These are phyloP conservation scores for Colletotrichum sp. DNA, from an alignment of 2,329 filamentous ascomycete species.

Conservation along the genomic window DNA sequence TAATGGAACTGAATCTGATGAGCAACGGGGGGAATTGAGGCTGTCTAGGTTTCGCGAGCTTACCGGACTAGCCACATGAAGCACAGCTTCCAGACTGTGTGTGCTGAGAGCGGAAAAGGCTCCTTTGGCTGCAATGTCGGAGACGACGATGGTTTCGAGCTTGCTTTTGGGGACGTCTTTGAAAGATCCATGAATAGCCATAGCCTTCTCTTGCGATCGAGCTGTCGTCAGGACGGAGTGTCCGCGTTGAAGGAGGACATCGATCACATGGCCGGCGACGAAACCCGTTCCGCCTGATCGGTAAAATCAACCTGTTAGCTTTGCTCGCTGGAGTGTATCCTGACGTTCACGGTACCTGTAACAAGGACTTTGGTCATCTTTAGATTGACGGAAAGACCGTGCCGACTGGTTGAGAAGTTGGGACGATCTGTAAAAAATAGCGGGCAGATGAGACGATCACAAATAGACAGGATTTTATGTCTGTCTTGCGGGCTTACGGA, in stretches of 20 bases:
- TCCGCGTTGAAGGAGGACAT: background rate
- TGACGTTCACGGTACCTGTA: background rate
- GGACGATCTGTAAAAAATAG: background rate
- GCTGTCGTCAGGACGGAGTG: constrained; percentile 1
- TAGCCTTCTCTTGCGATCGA: background rate
- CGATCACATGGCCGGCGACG: constrained; percentile 3
- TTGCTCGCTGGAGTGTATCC: background rate
- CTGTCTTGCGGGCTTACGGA: background rate
- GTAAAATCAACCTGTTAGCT: background rate
- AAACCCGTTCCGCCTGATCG: constrained; percentile 7
- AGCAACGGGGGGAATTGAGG: constrained; percentile 46
- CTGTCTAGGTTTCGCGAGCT: background rate
- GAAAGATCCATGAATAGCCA: background rate
- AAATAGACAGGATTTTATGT: background rate
- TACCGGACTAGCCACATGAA: constrained; percentile 14
- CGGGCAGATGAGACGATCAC: background rate
- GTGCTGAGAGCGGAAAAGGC: constrained; percentile 65
- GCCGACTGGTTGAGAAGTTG: background rate
- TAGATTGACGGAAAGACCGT: background rate
- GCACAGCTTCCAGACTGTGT: background rate
- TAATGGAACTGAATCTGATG: constrained; percentile 79
- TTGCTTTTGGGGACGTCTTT: constrained; percentile 7
- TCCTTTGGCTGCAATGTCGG: constrained; percentile 71
- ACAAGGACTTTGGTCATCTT: constrained; percentile 4
- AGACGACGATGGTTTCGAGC: constrained; percentile 62